Base-by-base conservation (phyloP, 805 yeast genomes). In the Blastobotrys robertii region DNA sequence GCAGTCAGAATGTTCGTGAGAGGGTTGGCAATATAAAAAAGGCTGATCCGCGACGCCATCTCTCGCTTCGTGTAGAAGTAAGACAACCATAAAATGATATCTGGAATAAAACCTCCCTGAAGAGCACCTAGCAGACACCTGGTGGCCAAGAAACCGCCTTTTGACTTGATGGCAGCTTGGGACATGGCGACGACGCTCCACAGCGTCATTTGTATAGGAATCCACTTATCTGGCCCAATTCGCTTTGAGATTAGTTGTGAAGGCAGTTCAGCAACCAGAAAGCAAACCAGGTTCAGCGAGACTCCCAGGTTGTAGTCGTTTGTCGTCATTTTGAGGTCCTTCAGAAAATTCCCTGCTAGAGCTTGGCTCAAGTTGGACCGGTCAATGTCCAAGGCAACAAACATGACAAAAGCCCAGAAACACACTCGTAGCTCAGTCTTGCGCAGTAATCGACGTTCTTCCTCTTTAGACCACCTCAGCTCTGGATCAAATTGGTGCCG, bases 61-160 rank as follows among this genome's bases (percentile, higher is more conserved):
- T 79, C 84, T 12, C 63, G 54, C n/a, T 70, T 52, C 1, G 74
- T 78, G 58, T 73, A 79, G 58, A 77, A 79, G 57, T 77, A 79
- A 2, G 79, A 71, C 61, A 79, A 60, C 76, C 80, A 79, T 39
- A 77, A 55, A 44, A 73, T 67, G 30, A 73, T 58, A 47, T 77
- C 83, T 33, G 79, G 75, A 47, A 79, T 77, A 44, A 77, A 77
- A 0, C 83, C 82, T 45, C 84, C 83, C 57, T 79, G 78, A 28
- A 73, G 57, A 3, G 70, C 52, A 1, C 83, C 84, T 14, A 79
- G 50, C 4, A 78, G 59, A 0, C 72, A 71, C 46, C 84, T 63
- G 3, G 76, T 67, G 8, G 63, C 65, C 44, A 60, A 65, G 47
- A 75, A 78, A 0, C 74, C 67, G 1, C 65, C 53, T 44, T 59